Conservation (phyloP, 2,329 filamentous ascomycete genomes). For the Monosporascus sp. region DNA sequence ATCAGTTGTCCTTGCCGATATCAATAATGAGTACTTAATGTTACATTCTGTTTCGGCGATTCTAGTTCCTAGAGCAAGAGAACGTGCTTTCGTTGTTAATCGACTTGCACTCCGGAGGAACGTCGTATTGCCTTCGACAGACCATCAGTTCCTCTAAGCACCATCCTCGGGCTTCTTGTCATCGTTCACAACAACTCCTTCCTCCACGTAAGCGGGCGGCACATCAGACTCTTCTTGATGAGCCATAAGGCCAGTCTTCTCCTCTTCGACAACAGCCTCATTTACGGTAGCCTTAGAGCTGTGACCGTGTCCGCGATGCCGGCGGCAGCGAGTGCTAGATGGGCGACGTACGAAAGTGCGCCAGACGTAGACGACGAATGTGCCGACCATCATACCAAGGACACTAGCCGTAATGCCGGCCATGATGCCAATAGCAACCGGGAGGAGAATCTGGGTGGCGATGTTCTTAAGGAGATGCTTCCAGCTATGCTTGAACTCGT, state of each 20-base stretch:
- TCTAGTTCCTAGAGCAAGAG: not conserved
- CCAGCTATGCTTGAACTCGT: constrained; percentile 31
- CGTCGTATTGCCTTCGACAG: not conserved
- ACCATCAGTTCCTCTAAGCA: constrained; percentile 9
- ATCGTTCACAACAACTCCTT: constrained; percentile 14
- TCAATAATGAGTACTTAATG: not conserved
- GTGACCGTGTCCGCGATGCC: constrained; percentile 26
- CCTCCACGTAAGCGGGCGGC: constrained; percentile 24
- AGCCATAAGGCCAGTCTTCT: constrained; percentile 47
- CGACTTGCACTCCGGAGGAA: not conserved
- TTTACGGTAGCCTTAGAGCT: constrained; percentile 28
- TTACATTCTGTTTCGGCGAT: not conserved
- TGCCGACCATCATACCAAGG: constrained; percentile 61
- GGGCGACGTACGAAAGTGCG: constrained; percentile 47
- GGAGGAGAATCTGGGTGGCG: constrained; percentile 58
- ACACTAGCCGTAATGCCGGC: constrained; percentile 64
- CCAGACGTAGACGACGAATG: constrained; percentile 54
- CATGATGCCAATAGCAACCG: constrained; percentile 62
- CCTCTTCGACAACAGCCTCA: constrained; percentile 37
- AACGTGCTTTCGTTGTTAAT: not conserved
- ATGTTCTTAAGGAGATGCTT: constrained; percentile 48
- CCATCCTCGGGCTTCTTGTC: constrained; percentile 24
- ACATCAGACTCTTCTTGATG: constrained; percentile 27
- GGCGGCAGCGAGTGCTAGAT: constrained; percentile 24
- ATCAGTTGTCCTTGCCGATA: not conserved